Base-by-base conservation (phyloP, 164 flowering plant species). In the Chimonanthus praecox region DNA sequence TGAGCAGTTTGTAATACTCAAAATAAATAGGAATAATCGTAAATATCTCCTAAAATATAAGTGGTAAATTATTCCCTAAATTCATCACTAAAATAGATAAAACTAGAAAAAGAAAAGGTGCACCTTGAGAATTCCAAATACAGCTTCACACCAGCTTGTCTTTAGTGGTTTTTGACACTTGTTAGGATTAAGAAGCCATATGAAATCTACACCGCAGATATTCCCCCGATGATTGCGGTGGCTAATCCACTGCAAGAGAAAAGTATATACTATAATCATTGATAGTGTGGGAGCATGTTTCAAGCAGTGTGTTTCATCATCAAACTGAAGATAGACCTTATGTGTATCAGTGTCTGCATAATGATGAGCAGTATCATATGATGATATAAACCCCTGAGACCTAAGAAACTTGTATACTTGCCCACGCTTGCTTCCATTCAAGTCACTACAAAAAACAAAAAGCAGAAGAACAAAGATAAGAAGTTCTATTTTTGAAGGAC, bases 391-490 rank as follows among this genome's bases (percentile, higher is more conserved):
- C 0, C 99, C 98, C 72, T 89, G 98, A 48, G 98, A 95, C 77
- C 99, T 86, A 47, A 95, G 89, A 81, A 95, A 95, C 80, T 85
- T 89, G 86, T 95, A 95, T 62, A 95, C 92, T 82, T 92, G 97
- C 21, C 99, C 99, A 16, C 97, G 88, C 86, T 93, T 93, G 85
- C 97, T 93, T 60, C 99, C 99, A 79, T 95, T 95, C 99, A 97
- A 95, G 73, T 95, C 99, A 77, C 98, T 93, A 75, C 43, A 75
- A 73, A 54, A 69, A 58, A 48, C 11, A 20, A 20, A 49, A 33
- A 58, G 20, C 33, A 62, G n/a, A 63, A 50, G 46, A 13, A 49
- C 9, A 49, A 20, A 71, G 58, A 67, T 15, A 66, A 21, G 61
- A 54, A 13, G 16, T 16, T 8, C 33, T 6, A 20, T 7, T 43